These are phyloP conservation scores for Myriosclerotinia duriaeana DNA, from an alignment of 2,329 filamentous ascomycete genomes.

Conservation along the genomic window DNA sequence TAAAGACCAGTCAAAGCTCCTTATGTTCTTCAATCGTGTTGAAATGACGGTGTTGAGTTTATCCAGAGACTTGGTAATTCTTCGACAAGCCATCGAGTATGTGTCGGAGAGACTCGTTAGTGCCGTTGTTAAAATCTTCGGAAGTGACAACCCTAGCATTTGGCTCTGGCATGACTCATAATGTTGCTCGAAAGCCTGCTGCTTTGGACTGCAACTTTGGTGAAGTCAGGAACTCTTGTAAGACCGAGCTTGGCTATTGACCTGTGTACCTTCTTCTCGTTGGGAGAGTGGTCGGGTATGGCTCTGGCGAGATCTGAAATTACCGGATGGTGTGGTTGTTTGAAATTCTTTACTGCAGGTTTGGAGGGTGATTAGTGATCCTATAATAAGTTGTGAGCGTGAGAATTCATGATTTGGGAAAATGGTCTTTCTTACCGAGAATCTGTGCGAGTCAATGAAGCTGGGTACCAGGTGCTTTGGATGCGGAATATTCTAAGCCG, in stretches of 20 bases:
- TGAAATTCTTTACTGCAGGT: neutral
- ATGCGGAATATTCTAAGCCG: neutral
- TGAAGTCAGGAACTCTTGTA: conserved; percentile 95
- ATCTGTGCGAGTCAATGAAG: too few relatives aligned
- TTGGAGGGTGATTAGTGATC: neutral
- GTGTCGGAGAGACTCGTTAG: too few relatives aligned
- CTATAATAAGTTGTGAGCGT: too few relatives aligned
- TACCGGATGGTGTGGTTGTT: neutral
- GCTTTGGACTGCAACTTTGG: conserved; percentile 60
- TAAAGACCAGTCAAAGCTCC: conserved; percentile 40
- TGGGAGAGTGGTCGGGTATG: conserved; percentile 74
- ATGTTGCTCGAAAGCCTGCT: too few relatives aligned
- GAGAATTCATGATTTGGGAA: too few relatives aligned
- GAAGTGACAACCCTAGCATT: too few relatives aligned
- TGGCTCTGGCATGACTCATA: too few relatives aligned
- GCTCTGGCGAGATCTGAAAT: neutral
- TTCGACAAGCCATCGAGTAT: too few relatives aligned
- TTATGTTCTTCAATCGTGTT: conserved; percentile 96
- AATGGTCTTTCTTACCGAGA: too few relatives aligned
- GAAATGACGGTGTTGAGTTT: conserved; percentile 56
- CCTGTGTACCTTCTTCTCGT: conserved; percentile 99
- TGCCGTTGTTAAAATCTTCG: too few relatives aligned
- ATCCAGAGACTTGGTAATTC: too few relatives aligned
- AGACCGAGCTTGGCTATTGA: conserved; percentile 97
- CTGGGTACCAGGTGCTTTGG: too few relatives aligned